These are phyloP conservation scores for Ceratocystis colombiana DNA, from an alignment of 2,329 filamentous ascomycete species.

Conservation along the genomic window DNA sequence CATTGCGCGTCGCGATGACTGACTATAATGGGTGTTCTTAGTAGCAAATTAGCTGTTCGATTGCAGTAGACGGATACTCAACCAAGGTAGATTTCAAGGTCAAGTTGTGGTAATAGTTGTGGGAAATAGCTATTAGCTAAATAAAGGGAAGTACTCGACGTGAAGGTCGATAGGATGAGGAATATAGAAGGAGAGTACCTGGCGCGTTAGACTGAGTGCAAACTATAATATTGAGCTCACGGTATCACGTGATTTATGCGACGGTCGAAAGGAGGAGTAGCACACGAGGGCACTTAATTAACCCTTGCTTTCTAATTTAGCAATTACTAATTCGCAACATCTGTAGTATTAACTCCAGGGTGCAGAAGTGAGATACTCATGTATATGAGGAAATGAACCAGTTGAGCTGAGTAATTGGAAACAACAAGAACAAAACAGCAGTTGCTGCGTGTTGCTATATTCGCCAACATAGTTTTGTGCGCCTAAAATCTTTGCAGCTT, in stretches of 20 bases:
- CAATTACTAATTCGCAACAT: neutral
- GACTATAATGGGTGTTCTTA: conserved; percentile 1
- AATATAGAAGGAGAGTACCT: neutral
- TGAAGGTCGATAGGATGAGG: neutral
- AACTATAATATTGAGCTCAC: neutral
- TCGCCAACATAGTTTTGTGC: conserved; percentile 7
- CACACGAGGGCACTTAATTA: neutral
- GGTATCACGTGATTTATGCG: neutral
- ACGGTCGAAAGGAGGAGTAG: neutral
- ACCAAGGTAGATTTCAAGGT: conserved; percentile 9
- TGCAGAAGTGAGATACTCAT: no score
- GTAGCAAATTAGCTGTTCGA: neutral
- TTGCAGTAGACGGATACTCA: neutral
- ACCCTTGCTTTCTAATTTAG: no score
- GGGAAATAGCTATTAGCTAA: neutral
- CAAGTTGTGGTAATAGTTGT: neutral
- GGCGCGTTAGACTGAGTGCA: neutral
- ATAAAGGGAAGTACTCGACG: neutral
- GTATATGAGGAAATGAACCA: no score
- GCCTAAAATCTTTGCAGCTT: conserved; percentile 10
- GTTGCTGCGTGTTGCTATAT: conserved; percentile 1
- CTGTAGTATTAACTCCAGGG: neutral
- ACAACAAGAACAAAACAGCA: neutral
- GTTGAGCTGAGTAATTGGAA: neutral
- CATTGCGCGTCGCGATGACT: conserved; percentile 30